Conservation (phyloP, 2,329 filamentous ascomycete species). For the Tolypocladium amazonense region DNA sequence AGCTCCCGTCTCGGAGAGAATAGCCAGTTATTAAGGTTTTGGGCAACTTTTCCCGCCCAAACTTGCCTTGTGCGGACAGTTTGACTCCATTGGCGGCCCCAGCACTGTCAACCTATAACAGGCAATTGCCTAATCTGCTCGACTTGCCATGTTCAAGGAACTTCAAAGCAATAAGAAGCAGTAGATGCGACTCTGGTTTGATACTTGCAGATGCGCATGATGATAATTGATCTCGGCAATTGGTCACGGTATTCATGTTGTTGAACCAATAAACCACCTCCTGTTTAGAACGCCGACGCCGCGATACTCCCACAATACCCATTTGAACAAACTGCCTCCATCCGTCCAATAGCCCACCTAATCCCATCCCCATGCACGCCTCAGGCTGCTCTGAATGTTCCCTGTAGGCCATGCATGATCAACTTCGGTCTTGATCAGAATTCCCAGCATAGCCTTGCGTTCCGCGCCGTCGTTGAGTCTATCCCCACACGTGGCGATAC, state of each 20-base stretch:
- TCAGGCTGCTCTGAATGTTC: conserved; percentile 33
- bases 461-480: conserved; percentile 33
- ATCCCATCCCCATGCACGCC: conserved; percentile 37
- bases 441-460: conserved; percentile 35
- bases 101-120: no score
- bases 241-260: no score
- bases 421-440: conserved; percentile 35
- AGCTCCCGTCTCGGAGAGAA: neutral
- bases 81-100: no score
- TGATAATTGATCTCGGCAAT: no score
- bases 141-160: neutral
- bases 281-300: no score
- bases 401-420: conserved; percentile 43
- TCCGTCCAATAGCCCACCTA: neutral
- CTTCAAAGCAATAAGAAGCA: neutral
- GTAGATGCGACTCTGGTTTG: neutral
- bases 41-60: neutral
- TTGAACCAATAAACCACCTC: no score
- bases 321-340: neutral
- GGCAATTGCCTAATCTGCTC: neutral
- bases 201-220: no score
- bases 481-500: conserved; percentile 39
- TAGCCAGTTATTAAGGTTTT: neutral
- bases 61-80: neutral
- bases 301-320: no score